phyloP scores from a whole-genome alignment of 371 early-diverging fungal genomes.

The Smittium mucronatum region DNA sequence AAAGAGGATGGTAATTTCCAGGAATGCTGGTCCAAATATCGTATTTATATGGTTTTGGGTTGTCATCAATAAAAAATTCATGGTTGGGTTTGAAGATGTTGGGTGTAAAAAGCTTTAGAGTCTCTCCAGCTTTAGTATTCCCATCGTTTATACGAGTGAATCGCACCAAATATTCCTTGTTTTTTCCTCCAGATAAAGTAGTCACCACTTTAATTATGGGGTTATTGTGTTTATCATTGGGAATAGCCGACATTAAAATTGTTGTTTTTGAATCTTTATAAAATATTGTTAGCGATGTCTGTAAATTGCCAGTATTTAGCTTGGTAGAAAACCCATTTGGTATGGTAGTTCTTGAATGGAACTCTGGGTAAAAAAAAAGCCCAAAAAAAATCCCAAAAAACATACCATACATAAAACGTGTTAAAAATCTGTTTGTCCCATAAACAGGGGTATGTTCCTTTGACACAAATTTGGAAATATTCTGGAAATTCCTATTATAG shows the following conservation, averaged over 20 bases:
- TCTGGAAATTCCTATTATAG: background rate
- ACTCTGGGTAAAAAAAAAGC: constrained; percentile 5
- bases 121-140: background rate
- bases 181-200: background rate
- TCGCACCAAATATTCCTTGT: constrained; percentile 20
- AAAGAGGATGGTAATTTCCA: constrained; percentile 24
- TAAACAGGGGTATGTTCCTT: background rate
- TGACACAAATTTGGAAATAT: background rate
- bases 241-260: constrained; percentile 2
- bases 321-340: background rate
- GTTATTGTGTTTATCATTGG: constrained; percentile 9
- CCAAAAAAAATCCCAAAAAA: constrained; percentile 1
- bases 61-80: background rate
- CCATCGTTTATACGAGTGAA: background rate
- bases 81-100: background rate
- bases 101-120: background rate
- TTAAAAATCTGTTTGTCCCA: background rate
- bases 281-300: background rate
- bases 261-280: constrained; percentile 4
- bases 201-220: constrained; percentile 14
- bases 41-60: background rate
- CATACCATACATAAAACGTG: background rate
- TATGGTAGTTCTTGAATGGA: background rate
- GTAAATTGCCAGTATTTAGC: background rate
- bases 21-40: constrained; percentile 25